Percentiles rank a stretch among this genome's conserved stretches.
phyloP scores from a whole-genome alignment of 345 rosid genomes.

The Salix caprea region DNA sequence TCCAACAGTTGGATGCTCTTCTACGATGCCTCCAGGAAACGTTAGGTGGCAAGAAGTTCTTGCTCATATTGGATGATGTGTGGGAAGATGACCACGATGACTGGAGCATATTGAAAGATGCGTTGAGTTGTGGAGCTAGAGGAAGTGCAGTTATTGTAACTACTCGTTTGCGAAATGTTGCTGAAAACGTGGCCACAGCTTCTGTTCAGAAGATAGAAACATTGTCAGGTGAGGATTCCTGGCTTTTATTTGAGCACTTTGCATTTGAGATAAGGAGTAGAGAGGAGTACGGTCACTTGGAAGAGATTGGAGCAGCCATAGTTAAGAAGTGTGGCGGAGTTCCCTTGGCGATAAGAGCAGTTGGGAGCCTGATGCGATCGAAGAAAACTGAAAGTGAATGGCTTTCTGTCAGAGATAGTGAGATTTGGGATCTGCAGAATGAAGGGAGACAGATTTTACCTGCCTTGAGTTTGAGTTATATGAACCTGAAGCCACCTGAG shows the following conservation, averaged over 20 bases:
- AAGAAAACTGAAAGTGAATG: slow-evolving; percentile 4
- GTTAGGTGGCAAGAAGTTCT: no score
- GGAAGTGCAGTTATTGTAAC: no score
- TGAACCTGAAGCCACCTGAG: not conserved
- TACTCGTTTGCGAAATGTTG: no score
- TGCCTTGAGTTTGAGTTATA: slow-evolving; percentile 5
- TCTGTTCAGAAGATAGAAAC: no score
- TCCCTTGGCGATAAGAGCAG: slow-evolving; percentile 10
- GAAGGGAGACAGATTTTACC: not conserved
- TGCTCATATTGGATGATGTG: no score
- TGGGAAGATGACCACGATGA: no score
- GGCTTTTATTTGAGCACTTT: not conserved
- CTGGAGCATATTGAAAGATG: no score
- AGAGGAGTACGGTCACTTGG: not conserved
- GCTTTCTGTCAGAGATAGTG: slow-evolving; percentile 5
- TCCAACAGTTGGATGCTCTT: no score
- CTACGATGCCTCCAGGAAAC: no score
- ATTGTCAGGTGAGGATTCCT: not conserved
- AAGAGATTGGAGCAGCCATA: slow-evolving; percentile 9
- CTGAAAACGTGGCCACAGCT: no score
- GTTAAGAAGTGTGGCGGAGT: slow-evolving; percentile 13
- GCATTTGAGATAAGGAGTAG: not conserved
- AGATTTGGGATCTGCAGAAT: slow-evolving; percentile 10
- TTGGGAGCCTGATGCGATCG: slow-evolving; percentile 12
- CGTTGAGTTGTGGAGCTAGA: no score